These are phyloP conservation scores for Hypomontagnella submonticulosa DNA, from an alignment of 495 filamentous ascomycete genomes.

Conservation along the genomic window DNA sequence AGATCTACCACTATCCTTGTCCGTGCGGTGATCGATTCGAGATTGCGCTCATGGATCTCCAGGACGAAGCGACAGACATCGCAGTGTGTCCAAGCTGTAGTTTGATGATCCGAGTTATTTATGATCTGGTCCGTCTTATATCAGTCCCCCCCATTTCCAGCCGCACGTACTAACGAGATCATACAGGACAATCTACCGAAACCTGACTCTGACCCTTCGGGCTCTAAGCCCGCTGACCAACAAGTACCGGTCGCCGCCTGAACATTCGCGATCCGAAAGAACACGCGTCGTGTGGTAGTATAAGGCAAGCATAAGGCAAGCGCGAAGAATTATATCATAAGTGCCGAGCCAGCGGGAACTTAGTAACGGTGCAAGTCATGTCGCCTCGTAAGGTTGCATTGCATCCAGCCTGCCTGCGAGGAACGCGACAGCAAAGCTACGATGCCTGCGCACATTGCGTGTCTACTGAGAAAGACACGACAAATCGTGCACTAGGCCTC, in stretches of 20 bases:
- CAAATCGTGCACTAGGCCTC: neutral
- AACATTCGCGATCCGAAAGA: slow-evolving; percentile 4
- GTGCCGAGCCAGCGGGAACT: slow-evolving; percentile 17
- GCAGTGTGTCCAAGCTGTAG: slow-evolving; percentile 97
- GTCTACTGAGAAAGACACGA: slow-evolving; percentile 1
- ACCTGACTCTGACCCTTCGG: slow-evolving; percentile 43
- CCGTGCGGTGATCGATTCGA: slow-evolving; percentile 98
- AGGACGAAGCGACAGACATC: slow-evolving; percentile 84
- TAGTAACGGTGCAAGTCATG: slow-evolving; percentile 2
- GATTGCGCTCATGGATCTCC: slow-evolving; percentile 84
- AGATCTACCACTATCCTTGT: slow-evolving; percentile 95
- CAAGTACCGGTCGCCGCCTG: slow-evolving; percentile 47
- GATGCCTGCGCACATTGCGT: neutral
- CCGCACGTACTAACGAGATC: slow-evolving; percentile 18
- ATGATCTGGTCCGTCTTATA: slow-evolving; percentile 73
- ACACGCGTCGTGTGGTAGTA: neutral
- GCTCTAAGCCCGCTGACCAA: slow-evolving; percentile 31
- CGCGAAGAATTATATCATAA: slow-evolving; percentile 6
- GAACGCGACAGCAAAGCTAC: slow-evolving; percentile 5
- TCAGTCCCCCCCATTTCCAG: neutral
- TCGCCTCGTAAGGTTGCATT: slow-evolving; percentile 5
- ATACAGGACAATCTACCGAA: slow-evolving; percentile 52
- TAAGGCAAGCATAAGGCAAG: neutral
- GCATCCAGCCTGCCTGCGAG: slow-evolving; percentile 2
- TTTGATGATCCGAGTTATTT: slow-evolving; percentile 95